Evolutionary conservation across 306 rosid genomes (phyloP).

Genomic region (Casuarina cunninghamiana): DNA sequence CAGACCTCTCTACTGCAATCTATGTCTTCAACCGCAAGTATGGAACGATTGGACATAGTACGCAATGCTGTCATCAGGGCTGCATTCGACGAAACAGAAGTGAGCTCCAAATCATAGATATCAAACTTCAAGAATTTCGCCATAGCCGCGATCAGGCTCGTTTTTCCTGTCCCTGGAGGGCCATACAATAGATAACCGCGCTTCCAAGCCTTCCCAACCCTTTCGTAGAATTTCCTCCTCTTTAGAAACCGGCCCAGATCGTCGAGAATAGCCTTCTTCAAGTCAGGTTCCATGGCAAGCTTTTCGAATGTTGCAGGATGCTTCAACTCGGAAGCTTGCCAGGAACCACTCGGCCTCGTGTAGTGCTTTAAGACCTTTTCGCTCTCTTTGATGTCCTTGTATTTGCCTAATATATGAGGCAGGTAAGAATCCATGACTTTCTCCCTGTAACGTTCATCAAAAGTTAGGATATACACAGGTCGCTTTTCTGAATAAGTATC

Average conservation of each 20-base stretch:
- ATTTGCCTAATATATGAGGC: slow-evolving; percentile 4
- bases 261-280: slow-evolving; percentile 23
- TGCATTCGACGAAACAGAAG: slow-evolving; percentile 17
- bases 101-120: slow-evolving; percentile 46
- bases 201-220: slow-evolving; percentile 49
- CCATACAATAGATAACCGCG: slow-evolving; percentile 44
- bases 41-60: slow-evolving; percentile 32
- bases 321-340: slow-evolving; percentile 23
- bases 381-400: slow-evolving; percentile 19
- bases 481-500: not conserved
- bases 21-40: slow-evolving; percentile 45
- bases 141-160: slow-evolving; percentile 42
- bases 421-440: slow-evolving; percentile 2
- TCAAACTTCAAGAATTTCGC: slow-evolving; percentile 42
- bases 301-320: slow-evolving; percentile 41
- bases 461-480: not conserved
- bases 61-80: slow-evolving; percentile 26
- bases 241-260: slow-evolving; percentile 38
- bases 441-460: slow-evolving; percentile 22
- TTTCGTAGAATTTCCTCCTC: slow-evolving; percentile 42
- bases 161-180: slow-evolving; percentile 49
- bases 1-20: slow-evolving; percentile 39
- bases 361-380: slow-evolving; percentile 23
- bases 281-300: slow-evolving; percentile 37
- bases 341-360: not conserved